A percentile compares a stretch with the other conserved stretches of the same genome.
phyloP scores from a whole-genome alignment of 2,329 filamentous ascomycete species.

The Microsporum canis region DNA sequence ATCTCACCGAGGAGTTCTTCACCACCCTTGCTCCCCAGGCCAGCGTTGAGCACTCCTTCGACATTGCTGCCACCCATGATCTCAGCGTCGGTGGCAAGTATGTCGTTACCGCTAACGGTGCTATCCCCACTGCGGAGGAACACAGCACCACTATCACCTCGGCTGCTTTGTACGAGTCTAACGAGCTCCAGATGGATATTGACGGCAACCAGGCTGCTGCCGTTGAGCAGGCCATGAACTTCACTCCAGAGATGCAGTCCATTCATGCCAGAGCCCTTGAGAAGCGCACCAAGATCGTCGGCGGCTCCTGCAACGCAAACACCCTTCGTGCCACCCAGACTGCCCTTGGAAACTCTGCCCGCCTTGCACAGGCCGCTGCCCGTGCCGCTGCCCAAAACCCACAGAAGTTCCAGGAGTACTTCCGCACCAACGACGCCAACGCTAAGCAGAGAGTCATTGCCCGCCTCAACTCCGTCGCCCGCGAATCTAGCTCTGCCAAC shows the following conservation, averaged over 20 bases:
- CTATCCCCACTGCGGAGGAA: constrained; percentile 5
- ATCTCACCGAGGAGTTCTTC: constrained; percentile 7
- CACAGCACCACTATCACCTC: constrained; percentile 43
- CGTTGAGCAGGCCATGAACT: constrained; percentile 37
- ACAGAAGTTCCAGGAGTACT: constrained; percentile 48
- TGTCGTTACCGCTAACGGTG: constrained; percentile 5
- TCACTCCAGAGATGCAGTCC: constrained; percentile 1
- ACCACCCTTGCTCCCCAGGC: constrained; percentile 6
- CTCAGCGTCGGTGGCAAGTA: constrained; percentile 8
- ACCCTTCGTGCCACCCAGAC: constrained; percentile 36
- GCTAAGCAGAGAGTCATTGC: constrained; percentile 41
- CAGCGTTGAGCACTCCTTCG: constrained; percentile 5
- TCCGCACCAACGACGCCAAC: constrained; percentile 44
- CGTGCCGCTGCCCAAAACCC: constrained; percentile 33
- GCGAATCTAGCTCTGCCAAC: constrained; percentile 44
- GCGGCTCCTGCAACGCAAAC: constrained; percentile 45
- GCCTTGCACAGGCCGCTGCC: constrained; percentile 42
- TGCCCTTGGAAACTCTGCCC: constrained; percentile 46
- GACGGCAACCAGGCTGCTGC: constrained; percentile 47
- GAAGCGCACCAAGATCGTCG: constrained; percentile 14
- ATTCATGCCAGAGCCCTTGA: constrained; percentile 2
- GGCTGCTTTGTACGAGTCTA: constrained; percentile 47
- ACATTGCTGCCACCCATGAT: constrained; percentile 11
- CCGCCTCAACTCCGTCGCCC: constrained; percentile 43
- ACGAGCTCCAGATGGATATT: constrained; percentile 46